A percentile compares a stretch with the other conserved stretches of the same genome.
Conservation (phyloP, 2,329 filamentous ascomycete genomes). For the Pseudocercospora ulei region DNA sequence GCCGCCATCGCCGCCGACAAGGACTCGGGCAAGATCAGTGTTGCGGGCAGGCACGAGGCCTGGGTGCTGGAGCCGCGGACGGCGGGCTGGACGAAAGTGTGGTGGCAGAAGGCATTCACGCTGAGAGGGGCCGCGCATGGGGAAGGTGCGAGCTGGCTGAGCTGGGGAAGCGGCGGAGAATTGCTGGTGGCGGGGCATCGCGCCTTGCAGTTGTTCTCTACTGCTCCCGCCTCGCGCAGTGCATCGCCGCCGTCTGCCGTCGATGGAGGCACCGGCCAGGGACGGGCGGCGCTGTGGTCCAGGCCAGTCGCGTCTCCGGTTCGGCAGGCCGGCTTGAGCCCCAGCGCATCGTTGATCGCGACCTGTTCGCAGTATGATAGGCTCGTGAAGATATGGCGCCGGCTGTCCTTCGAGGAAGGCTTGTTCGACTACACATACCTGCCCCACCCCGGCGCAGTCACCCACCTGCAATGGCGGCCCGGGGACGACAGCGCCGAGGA, state of each 20-base stretch:
- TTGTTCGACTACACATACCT: constrained; percentile 87
- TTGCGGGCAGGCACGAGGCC: constrained; percentile 55
- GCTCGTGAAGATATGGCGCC: constrained; percentile 85
- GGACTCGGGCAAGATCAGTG: constrained; percentile 71
- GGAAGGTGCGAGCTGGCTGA: constrained; percentile 53
- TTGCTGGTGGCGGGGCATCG: constrained; percentile 61
- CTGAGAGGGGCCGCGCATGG: constrained; percentile 43
- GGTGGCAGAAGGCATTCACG: constrained; percentile 55
- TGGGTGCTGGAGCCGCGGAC: constrained; percentile 70
- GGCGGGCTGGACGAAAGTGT: constrained; percentile 65
- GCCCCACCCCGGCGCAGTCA: constrained; percentile 71
- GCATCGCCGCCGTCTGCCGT: constrained; percentile 22
- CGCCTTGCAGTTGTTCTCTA: constrained; percentile 62
- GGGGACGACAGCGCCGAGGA: constrained; percentile 58
- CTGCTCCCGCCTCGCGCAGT: constrained; percentile 32
- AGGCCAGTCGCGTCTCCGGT: constrained; percentile 62
- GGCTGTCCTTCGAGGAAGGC: constrained; percentile 75
- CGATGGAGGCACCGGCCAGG: constrained; percentile 40
- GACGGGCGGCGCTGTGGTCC: constrained; percentile 53
- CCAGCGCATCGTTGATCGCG: constrained; percentile 78
- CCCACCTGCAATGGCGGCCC: constrained; percentile 74
- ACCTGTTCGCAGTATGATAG: constrained; percentile 69
- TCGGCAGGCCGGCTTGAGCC: constrained; percentile 68
- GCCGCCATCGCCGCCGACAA: constrained; percentile 75
- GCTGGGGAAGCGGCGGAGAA: constrained; percentile 81